Evolutionary conservation across 2,329 filamentous ascomycete genomes (phyloP).

Genomic region (Colletotrichum destructivum): DNA sequence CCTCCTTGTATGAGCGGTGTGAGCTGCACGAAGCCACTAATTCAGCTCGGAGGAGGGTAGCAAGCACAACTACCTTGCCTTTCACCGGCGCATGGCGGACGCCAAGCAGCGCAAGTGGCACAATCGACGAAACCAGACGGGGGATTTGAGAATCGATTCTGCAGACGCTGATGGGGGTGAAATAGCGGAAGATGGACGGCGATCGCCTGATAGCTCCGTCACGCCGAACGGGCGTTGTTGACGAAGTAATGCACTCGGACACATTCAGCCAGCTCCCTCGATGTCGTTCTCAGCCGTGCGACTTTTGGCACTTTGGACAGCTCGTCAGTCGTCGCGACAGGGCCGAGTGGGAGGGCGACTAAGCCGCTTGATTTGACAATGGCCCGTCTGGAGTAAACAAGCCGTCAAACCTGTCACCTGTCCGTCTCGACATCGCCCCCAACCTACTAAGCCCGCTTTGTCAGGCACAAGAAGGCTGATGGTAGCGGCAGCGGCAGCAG

Average conservation of each 20-base stretch:
- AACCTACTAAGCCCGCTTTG: constrained; percentile 19
- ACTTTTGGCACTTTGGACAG: constrained; percentile 35
- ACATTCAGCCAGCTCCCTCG: constrained; percentile 19
- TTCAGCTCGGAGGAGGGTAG: constrained; percentile 40
- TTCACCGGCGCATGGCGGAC: constrained; percentile 30
- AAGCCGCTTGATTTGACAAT: constrained; percentile 53
- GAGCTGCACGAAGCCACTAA: constrained; percentile 34
- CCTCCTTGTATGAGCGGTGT: constrained; percentile 40
- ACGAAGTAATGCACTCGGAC: constrained; percentile 20
- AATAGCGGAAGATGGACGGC: background rate
- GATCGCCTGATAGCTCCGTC: background rate
- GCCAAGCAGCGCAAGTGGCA: constrained; percentile 31
- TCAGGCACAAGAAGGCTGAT: constrained; percentile 50
- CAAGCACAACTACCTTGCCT: constrained; percentile 37
- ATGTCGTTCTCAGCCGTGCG: constrained; percentile 23
- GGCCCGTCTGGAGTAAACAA: constrained; percentile 43
- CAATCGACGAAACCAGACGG: constrained; percentile 22
- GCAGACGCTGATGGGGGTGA: constrained; percentile 22
- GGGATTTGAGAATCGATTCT: constrained; percentile 13
- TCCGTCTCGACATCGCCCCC: constrained; percentile 24
- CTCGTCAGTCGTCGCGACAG: constrained; percentile 44
- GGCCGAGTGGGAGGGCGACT: constrained; percentile 49
- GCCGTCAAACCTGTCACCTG: constrained; percentile 34
- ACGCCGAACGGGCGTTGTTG: constrained; percentile 18
- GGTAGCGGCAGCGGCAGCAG: constrained; percentile 39